Evolutionary conservation across 805 yeast genomes (phyloP).

Genomic region (Blastobotrys attinorum): DNA sequence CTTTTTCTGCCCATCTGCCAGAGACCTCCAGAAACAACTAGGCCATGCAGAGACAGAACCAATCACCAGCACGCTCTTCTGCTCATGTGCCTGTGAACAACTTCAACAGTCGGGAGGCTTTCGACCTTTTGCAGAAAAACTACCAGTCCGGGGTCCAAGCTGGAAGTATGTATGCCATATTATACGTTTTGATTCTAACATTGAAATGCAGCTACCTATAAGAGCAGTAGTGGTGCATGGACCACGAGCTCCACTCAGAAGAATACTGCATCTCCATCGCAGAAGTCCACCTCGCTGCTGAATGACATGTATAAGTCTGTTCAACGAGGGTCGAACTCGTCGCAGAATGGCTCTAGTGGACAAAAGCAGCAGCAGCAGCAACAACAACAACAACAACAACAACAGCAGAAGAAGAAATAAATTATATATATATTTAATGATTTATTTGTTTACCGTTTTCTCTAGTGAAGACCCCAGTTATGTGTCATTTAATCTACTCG

Average conservation of each 20-base stretch:
- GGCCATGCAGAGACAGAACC: not conserved
- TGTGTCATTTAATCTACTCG: not conserved
- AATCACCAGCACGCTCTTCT: no score
- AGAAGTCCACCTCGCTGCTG: conserved; percentile 6
- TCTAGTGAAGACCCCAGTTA: not conserved
- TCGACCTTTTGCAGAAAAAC: conserved; percentile 8
- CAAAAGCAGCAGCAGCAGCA: not conserved
- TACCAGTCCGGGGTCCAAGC: conserved; percentile 10
- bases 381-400: no score
- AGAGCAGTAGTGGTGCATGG: no score
- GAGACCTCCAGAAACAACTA: not conserved
- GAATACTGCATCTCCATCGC: not conserved
- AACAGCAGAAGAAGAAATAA: not conserved
- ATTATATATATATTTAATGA: not conserved
- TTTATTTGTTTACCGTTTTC: not conserved
- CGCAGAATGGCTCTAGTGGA: not conserved
- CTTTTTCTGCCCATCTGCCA: no score
- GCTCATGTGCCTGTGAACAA: conserved; percentile 12
- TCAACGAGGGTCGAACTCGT: not conserved
- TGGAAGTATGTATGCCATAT: not conserved
- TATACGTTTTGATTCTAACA: no score
- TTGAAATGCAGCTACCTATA: no score
- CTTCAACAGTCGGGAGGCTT: conserved; percentile 13
- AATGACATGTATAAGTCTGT: conserved; percentile 8
- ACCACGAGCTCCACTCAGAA: not conserved